Base-by-base conservation (phyloP, 2,329 filamentous ascomycete species). In the Aspergillus quadrilineatus region DNA sequence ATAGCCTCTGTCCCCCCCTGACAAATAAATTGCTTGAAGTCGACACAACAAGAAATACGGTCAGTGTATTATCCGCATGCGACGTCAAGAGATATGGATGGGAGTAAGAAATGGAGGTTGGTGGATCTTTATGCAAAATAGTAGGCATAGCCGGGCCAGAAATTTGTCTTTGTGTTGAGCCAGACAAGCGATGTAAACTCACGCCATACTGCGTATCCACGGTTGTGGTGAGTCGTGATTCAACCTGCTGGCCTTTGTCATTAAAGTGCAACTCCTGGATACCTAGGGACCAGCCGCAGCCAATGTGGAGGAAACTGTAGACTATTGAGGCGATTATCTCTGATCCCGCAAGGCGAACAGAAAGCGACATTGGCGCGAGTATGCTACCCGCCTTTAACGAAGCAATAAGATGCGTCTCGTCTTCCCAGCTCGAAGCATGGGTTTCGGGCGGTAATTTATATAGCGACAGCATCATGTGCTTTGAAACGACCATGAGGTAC, bases 31-130 rank as follows among this genome's bases (percentile, higher is more conserved):
- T 69, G 0, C 84, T 80, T 1, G 84, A 76, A 3, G 83, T 90
- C 0, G 91, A 93, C 4, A 85, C 90, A 64, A 93, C 90, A 32
- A 95, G 80, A 67, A 94, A 89, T 34, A 96, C 79, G 1, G 91
- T 87, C 28, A 96, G 78, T 0, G 92, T 96, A 68, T 97, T 97
- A 72, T 97, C 92, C 0, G 89, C 85, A 61, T 96, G 85, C 0
- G 90, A 89, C 2, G 88, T 88, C 8, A 97, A 82, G 2, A 97
- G 83, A 68, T 96, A 96, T 1, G 92, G 92, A 70, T 96, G 91
- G 2, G 83, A 85, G 70, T 90, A 90, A 59, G 85, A 88, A 45
- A 90, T 78, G 2, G 82, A 83, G 1, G 79, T 86, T 26, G 87
- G 86, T 3, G 85, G 80, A 55, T 74, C 67, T 49, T 67, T 68